Evolutionary conservation across 768 basidiomycete species (phyloP), one percentile per base, ranked within the genome.

Genomic region (Peribolospora baueri): DNA sequence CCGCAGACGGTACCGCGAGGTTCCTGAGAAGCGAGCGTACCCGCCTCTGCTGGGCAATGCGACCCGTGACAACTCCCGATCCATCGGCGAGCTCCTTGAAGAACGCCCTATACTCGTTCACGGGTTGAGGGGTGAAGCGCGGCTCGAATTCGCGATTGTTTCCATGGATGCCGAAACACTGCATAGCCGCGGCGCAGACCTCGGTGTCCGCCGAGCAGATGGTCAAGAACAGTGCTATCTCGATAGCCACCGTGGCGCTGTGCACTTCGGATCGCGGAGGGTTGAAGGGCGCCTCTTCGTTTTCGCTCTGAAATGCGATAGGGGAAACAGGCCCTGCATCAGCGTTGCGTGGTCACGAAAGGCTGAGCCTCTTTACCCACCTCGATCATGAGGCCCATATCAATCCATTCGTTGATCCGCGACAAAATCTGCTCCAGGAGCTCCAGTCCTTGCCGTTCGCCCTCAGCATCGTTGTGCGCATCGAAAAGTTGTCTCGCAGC

Each of bases 21-120:
- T 76, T 64, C 5, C 81, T 75, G 52, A 85, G 65, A 37, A 83
- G 68, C 65, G 78, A 81, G 11, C 85, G 73, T 39, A 84, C 74
- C 3, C 84, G 76, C 65, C 81, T 85, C 68, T 87, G 84, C 64
- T 82, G 76, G 3, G 75, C 79, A 47, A 81, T 71, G 38, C 85
- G 81, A 42, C 84, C 84, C 80, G 57, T 45, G 25, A 25, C 25
- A 1, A 25, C 25, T 25, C 25, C 25, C 25, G 25, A 25, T 25
- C 25, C 25, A 25, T 25, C 25, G 25, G 25, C 25, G 25, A 25
- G 25, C 25, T 25, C 25, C 25, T 25, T 25, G 25, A 25, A 25
- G 25, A 25, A 25, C 25, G 25, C 25, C 25, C 25, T 25, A 25
- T 25, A 25, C 25, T 25, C 25, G 25, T 25, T 25, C 25, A 25